Evolutionary conservation across 176 grass and related monocot genomes (phyloP), one percentile per base, ranked within the genome.

Genomic region (Cenchrus purpureus): DNA sequence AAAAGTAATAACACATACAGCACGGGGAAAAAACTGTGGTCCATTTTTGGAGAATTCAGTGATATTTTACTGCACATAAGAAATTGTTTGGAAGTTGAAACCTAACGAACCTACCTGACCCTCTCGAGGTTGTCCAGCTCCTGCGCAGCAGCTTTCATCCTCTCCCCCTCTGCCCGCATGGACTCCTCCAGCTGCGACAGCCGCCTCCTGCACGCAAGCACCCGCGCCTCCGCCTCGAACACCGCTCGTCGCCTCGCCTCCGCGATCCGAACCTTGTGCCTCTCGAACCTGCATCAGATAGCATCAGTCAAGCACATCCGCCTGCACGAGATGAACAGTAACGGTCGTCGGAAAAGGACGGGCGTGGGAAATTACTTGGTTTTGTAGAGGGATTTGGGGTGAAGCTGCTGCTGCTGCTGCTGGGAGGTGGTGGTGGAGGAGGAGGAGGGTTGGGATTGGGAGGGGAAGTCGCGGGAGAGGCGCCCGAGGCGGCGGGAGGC

Each of bases 371-470:
- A 34, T 65, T 79, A 94, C 97, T 91, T 95, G 50, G 71, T 88
- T 74, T 85, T 92, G 86, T 99, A 99, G 54, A 92, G 59, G 65
- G 93, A 87, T 90, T 92, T 98, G 57, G 89, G 91, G 66, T 92
- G 81, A 57, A 84, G 34, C 53, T 74, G 73, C 79, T 65, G 37
- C 63, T 68, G 63, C 19, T n/a, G 78, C 80, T 58, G 75, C 80
- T 58, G 75, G 8, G 31, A 62, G 52, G 68, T 52, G 22, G 75
- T 49, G n/a, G n/a, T n/a, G 12, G 52, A 42, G 2, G 83, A 70
- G 12, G 78, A 89, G 34, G 74, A 89, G 34, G 74, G n/a, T 8
- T 56, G 43, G 25, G 76, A 72, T 65, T 90, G 88, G 60, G 86
- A 48, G 67, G 89, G 91, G 60, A 99, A 96, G 74, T 99, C 91